Evolutionary conservation across 2,329 filamentous ascomycete genomes (phyloP).

Genomic region (Hypoxylon sp.): DNA sequence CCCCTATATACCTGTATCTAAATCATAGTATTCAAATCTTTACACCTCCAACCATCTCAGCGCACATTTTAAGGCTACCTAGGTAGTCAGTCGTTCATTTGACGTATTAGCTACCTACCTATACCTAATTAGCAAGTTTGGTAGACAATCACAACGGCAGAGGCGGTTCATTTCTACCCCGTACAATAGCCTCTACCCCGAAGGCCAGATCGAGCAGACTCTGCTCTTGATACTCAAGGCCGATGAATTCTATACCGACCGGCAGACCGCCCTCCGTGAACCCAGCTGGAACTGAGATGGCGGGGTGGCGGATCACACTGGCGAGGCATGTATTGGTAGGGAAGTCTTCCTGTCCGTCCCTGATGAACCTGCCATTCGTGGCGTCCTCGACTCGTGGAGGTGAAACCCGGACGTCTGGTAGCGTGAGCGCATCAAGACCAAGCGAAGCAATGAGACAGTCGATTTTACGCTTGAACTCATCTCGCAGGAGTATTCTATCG

Average conservation of each 20-base stretch:
- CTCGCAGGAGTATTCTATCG: conserved; percentile 44
- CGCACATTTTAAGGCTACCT: no score
- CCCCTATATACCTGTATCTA: no score
- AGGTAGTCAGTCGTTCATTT: no score
- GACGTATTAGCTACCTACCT: no score
- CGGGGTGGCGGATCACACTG: conserved; percentile 52
- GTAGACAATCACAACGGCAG: background rate
- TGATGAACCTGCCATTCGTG: conserved; percentile 47
- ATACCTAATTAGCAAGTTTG: no score
- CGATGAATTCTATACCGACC: conserved; percentile 50
- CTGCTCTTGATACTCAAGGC: conserved; percentile 46
- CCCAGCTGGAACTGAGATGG: conserved; percentile 53
- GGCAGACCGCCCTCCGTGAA: conserved; percentile 50
- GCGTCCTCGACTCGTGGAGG: conserved; percentile 53
- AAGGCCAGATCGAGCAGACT: conserved; percentile 32
- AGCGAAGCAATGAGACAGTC: conserved; percentile 50
- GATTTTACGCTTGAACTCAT: conserved; percentile 50
- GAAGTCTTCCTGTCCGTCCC: conserved; percentile 45
- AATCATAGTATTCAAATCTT: no score
- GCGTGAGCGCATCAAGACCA: conserved; percentile 52
- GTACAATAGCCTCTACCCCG: conserved; percentile 28
- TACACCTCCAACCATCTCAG: no score
- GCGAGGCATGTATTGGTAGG: conserved; percentile 55
- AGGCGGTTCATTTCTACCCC: conserved; percentile 20
- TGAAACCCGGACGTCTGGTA: conserved; percentile 53